Conservation (phyloP, 495 filamentous ascomycete genomes). For the Penicillium chermesinum region DNA sequence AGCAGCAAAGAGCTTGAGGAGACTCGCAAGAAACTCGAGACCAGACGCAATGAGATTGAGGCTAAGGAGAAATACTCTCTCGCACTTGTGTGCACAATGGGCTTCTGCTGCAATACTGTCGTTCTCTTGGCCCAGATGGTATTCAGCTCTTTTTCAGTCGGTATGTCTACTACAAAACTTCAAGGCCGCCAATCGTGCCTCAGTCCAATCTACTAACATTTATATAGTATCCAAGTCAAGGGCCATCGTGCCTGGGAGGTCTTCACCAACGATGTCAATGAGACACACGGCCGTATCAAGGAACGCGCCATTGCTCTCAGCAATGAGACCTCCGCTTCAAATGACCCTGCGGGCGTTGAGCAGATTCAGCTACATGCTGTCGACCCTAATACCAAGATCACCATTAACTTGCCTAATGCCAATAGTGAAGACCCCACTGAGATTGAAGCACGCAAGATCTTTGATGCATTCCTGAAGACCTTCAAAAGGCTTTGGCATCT, state of each 20-base stretch:
- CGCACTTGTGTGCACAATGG: slow-evolving; percentile 92
- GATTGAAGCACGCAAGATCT: slow-evolving; percentile 65
- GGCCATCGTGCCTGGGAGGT: slow-evolving; percentile 88
- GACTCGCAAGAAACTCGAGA: neutral
- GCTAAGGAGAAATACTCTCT: slow-evolving; percentile 71
- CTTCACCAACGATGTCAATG: slow-evolving; percentile 87
- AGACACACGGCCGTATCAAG: slow-evolving; percentile 77
- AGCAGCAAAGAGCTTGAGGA: neutral
- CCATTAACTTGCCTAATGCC: slow-evolving; percentile 66
- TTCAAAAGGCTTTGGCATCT: slow-evolving; percentile 76
- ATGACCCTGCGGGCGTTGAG: slow-evolving; percentile 71
- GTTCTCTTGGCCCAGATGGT: slow-evolving; percentile 80
- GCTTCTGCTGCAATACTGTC: slow-evolving; percentile 89
- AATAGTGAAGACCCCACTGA: slow-evolving; percentile 61
- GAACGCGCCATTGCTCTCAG: slow-evolving; percentile 71
- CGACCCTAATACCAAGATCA: slow-evolving; percentile 87
- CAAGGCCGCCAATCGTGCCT: neutral
- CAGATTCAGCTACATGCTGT: slow-evolving; percentile 97
- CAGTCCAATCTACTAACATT: slow-evolving; percentile 8
- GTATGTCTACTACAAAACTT: slow-evolving; percentile 26
- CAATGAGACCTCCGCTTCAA: slow-evolving; percentile 58
- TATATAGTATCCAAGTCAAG: slow-evolving; percentile 71
- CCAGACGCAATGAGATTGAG: slow-evolving; percentile 24
- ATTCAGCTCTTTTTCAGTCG: slow-evolving; percentile 91
- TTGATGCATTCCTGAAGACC: slow-evolving; percentile 73